Conservation (phyloP, 805 yeast genomes). For the Pichia ethanolica region DNA sequence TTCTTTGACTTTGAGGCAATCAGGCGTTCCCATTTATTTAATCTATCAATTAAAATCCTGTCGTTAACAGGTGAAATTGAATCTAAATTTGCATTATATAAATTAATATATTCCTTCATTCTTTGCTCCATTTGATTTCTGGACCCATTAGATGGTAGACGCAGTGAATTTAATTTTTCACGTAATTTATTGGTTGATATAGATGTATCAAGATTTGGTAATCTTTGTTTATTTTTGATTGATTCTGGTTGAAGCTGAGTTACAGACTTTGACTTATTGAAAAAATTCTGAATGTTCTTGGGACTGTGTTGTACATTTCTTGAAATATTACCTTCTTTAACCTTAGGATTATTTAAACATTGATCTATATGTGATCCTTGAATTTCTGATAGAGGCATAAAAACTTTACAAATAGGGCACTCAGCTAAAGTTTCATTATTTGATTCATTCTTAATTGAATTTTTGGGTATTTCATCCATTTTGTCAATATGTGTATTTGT, state of each 20-base stretch:
- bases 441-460: background rate
- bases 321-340: no score
- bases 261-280: no score
- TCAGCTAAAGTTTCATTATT: constrained; percentile 30
- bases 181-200: constrained; percentile 53
- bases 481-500: background rate
- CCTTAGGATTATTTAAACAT: constrained; percentile 33
- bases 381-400: constrained; percentile 46
- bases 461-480: background rate
- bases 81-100: constrained; percentile 80
- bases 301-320: background rate
- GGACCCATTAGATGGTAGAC: constrained; percentile 57
- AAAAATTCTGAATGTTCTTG: no score
- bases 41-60: constrained; percentile 43
- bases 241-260: constrained; percentile 21
- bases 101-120: constrained; percentile 65
- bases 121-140: constrained; percentile 58
- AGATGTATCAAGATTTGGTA: constrained; percentile 60
- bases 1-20: constrained; percentile 15
- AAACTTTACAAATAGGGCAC: constrained; percentile 62
- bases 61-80: constrained; percentile 57
- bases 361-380: constrained; percentile 57
- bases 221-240: constrained; percentile 23
- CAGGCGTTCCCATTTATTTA: constrained; percentile 59
- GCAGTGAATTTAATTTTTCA: constrained; percentile 46